Evolutionary conservation across 768 basidiomycete genomes (phyloP).

Genomic region (Auricularia heimuer): DNA sequence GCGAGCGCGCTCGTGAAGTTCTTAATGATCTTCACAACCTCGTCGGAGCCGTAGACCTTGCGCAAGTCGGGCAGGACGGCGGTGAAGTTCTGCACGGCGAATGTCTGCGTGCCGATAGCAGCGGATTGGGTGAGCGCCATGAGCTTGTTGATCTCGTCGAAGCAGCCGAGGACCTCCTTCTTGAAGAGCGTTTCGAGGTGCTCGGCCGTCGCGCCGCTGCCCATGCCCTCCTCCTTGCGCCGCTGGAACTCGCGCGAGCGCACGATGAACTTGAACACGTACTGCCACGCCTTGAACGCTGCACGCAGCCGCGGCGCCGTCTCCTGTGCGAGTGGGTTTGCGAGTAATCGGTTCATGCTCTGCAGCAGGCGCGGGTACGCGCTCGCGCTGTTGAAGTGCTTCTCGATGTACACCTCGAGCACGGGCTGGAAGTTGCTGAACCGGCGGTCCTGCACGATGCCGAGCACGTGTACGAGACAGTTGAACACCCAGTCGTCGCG

Average conservation of each 20-base stretch:
- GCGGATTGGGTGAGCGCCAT: slow-evolving; percentile 76
- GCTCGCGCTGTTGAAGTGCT: slow-evolving; percentile 72
- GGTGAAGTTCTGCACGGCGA: slow-evolving; percentile 88
- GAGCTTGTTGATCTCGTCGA: slow-evolving; percentile 76
- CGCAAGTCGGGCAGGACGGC: slow-evolving; percentile 82
- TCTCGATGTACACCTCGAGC: slow-evolving; percentile 85
- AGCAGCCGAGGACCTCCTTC: slow-evolving; percentile 66
- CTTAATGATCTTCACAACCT: slow-evolving; percentile 79
- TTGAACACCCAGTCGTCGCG: slow-evolving; percentile 85
- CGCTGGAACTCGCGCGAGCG: slow-evolving; percentile 86
- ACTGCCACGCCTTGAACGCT: slow-evolving; percentile 93
- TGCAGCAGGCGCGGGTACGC: slow-evolving; percentile 79
- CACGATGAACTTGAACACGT: slow-evolving; percentile 90
- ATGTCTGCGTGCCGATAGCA: slow-evolving; percentile 94
- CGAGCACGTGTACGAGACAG: slow-evolving; percentile 81
- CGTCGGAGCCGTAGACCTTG: slow-evolving; percentile 68
- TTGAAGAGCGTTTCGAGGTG: slow-evolving; percentile 81
- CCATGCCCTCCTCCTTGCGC: slow-evolving; percentile 66
- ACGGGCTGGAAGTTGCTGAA: slow-evolving; percentile 95
- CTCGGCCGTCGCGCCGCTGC: slow-evolving; percentile 72
- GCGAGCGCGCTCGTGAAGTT: slow-evolving; percentile 71
- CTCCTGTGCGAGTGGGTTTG: slow-evolving; percentile 59
- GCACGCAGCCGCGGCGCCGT: slow-evolving; percentile 73
- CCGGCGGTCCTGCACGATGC: slow-evolving; percentile 85
- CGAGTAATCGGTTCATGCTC: slow-evolving; percentile 77